Base-by-base conservation (phyloP, 768 basidiomycete species). In the Amanita pallidorosea region DNA sequence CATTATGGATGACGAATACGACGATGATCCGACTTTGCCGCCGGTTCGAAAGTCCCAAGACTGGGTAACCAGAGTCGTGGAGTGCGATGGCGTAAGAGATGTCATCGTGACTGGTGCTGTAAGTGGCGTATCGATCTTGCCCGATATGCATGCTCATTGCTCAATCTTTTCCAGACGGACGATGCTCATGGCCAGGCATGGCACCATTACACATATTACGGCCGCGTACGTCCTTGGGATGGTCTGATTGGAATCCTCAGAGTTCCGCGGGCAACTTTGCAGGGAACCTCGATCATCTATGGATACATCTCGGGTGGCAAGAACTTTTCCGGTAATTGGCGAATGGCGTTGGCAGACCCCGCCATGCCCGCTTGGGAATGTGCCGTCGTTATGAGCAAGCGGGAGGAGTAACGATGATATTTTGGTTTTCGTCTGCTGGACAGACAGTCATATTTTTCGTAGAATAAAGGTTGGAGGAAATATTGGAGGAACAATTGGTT, bases 291-390 rank as follows among this genome's bases (percentile, higher is more conserved):
- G 58, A 70, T 88, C 37, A 81, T 88, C 56, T 83, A 79, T 29
- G 87, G 87, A 5, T 88, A 87, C 60, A 55, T 89, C 43, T 73
- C 82, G 5, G 83, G 78, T 0, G 76, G 75, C 7, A 65, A 74
- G 52, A 84, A 75, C 51, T 76, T 88, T 54, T 83, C 85, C 13
- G 87, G 87, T 4, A 81, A 79, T 51, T 88, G 86, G 87, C 71
- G 86, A 42, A 67, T 69, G 57, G 74, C 72, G 35, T 62, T 60
- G 48, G 68, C 60, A 52, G 74, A 76, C 40, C 67, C 70, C 3
- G 60, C 70, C 5, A 58, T 66, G 8, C 80, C 80, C 0, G 70
- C 71, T 9, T 79, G 77, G 63, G 85, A 88, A 60, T 75, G 80
- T 27, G 71, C 85, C 6, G 84, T 86, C 56, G 70, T 74, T 38